phyloP scores from a whole-genome alignment of 371 early-diverging fungal genomes.

The Circinella minor region DNA sequence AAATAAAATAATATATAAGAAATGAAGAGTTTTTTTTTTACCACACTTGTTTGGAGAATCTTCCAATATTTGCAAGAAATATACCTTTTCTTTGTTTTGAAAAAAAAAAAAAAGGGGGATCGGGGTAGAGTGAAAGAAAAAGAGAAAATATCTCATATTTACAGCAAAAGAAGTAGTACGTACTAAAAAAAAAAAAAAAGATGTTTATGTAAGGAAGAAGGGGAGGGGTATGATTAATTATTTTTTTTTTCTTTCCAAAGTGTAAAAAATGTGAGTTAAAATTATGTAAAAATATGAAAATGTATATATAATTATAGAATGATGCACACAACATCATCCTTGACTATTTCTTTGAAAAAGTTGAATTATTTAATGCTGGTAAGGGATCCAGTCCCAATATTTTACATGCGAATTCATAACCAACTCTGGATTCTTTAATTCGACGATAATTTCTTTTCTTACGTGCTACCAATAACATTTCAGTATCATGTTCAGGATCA shows the following conservation, averaged over 20 bases:
- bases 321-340: not conserved
- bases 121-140: not conserved
- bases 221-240: no score
- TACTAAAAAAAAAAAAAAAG: not conserved
- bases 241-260: no score
- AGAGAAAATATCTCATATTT: not conserved
- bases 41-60: no score
- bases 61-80: not conserved
- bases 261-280: no score
- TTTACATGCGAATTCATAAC: constrained; percentile 38
- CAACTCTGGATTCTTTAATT: constrained; percentile 37
- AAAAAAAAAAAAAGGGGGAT: no score
- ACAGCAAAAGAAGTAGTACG: not conserved
- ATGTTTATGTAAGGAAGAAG: no score
- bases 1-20: no score
- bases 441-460: constrained; percentile 28
- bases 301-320: not conserved
- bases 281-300: not conserved
- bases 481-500: constrained; percentile 30
- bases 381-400: constrained; percentile 25
- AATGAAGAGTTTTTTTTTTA: no score
- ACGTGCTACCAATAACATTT: constrained; percentile 38
- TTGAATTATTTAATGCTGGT: constrained; percentile 13
- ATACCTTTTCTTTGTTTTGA: no score
- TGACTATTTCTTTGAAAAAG: not conserved